Percentiles rank a stretch among this genome's conserved stretches.
phyloP scores from a whole-genome alignment of 2,329 filamentous ascomycete species.

The Botrytis paeoniae region DNA sequence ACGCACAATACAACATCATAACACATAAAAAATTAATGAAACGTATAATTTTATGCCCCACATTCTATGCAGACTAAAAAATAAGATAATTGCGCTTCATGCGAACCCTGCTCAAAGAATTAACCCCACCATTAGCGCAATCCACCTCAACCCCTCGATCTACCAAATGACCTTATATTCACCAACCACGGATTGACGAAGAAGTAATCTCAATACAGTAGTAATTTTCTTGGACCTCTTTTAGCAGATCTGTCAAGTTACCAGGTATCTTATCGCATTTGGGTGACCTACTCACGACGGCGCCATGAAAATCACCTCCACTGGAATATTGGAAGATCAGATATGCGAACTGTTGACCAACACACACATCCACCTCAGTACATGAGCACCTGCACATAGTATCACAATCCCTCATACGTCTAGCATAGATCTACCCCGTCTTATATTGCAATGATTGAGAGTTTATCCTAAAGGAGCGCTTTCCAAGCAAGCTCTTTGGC shows the following conservation, averaged over 20 bases:
- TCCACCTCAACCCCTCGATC: not conserved
- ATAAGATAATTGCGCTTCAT: not conserved
- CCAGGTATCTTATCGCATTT: not conserved
- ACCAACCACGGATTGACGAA: not conserved
- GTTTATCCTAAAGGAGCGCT: not conserved
- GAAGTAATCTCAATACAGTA: not conserved
- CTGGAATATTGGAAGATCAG: not conserved
- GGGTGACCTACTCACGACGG: not conserved
- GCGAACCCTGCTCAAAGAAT: not conserved
- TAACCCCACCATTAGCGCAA: not conserved
- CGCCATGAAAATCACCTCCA: not conserved
- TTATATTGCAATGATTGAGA: not conserved
- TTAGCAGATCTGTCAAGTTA: not conserved
- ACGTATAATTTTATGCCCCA: not conserved
- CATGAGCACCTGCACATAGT: not conserved
- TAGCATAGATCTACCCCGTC: not conserved
- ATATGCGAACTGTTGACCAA: not conserved
- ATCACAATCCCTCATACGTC: not conserved
- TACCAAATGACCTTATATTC: not conserved
- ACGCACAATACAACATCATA: slow-evolving; percentile 1
- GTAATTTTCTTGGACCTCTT: not conserved
- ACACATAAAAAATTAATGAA: not conserved
- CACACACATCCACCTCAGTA: not conserved
- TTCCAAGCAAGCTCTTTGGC: not conserved
- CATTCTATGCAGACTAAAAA: not conserved